Conservation (phyloP, 2,329 filamentous ascomycete species). For the Beauveria asiatica region DNA sequence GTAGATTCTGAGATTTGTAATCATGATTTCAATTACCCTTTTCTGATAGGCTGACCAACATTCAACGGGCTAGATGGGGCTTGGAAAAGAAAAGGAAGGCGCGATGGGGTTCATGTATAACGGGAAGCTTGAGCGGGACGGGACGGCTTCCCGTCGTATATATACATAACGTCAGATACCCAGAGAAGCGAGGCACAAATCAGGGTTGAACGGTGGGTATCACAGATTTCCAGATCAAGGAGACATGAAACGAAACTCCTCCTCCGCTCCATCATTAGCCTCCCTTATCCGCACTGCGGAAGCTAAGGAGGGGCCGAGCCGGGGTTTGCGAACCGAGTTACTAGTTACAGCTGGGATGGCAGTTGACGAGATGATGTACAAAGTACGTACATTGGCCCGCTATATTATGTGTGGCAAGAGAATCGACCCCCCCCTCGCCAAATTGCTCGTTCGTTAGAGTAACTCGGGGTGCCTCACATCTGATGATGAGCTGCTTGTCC, state of each 20-base stretch:
- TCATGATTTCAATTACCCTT: neutral
- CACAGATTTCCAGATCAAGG: too few relatives aligned
- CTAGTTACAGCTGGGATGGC: neutral
- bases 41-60: neutral
- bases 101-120: neutral
- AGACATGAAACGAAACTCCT: neutral
- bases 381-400: neutral
- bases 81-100: neutral
- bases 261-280: neutral
- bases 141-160: neutral
- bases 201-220: neutral
- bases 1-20: neutral
- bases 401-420: neutral
- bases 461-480: too few relatives aligned
- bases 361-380: neutral
- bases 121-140: neutral
- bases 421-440: neutral
- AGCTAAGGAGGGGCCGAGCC: neutral
- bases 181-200: neutral
- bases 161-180: neutral
- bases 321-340: too few relatives aligned
- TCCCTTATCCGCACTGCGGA: neutral
- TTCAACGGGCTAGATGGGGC: neutral
- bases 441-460: too few relatives aligned
- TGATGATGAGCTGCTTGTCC: too few relatives aligned